Evolutionary conservation across 225 moss, liverwort and hornwort genomes (phyloP), one percentile per base, ranked within the genome.

Genomic region (Straminergon stramineum): DNA sequence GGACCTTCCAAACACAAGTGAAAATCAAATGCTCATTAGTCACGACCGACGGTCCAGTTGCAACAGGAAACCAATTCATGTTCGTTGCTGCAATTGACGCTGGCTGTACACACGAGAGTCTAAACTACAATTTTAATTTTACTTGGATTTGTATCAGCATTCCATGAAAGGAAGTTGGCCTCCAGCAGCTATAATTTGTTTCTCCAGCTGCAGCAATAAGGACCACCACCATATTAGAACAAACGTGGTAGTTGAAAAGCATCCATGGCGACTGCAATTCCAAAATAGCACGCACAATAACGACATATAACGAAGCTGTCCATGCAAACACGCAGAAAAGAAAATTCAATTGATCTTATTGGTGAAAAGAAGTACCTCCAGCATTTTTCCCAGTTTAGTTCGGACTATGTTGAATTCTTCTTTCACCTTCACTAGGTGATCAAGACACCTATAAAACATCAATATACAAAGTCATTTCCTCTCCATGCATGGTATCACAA

Each of bases 181-280:
- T 56, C 94, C 94, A 65, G 85, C 87, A 81, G 93, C 94, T 83
- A 94, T 85, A 64, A 94, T 93, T 73, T 67, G 63, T 83, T 94
- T 93, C 92, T 94, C 94, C 91, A 94, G 87, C 94, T 94, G 94
- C 90, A 89, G n/a, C 73, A 85, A 81, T 27, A 43, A 75, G 43
- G 23, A 39, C 17, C 31, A 24, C 57, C 39, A 74, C 17, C 30
- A 52, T 23, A 26, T 74, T 76, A 75, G 84, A 58, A 70, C 26
- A 70, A 60, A 71, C 61, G 58, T 11, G 70, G 21, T 31, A 48
- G 69, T 37, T 81, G 22, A 45, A 58, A 60, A 69, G 69, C 69
- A 87, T 58, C 34, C 45, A 81, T 34, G 80, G 43, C 51, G n/a
- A 68, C 17, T 83, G 31, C 43, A 82, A 41, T 30, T 84, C 37